Percentiles rank a stretch among this genome's conserved stretches.
These are phyloP conservation scores for Myxozyma nipponensis DNA, from an alignment of 805 yeast species.

Conservation along the genomic window DNA sequence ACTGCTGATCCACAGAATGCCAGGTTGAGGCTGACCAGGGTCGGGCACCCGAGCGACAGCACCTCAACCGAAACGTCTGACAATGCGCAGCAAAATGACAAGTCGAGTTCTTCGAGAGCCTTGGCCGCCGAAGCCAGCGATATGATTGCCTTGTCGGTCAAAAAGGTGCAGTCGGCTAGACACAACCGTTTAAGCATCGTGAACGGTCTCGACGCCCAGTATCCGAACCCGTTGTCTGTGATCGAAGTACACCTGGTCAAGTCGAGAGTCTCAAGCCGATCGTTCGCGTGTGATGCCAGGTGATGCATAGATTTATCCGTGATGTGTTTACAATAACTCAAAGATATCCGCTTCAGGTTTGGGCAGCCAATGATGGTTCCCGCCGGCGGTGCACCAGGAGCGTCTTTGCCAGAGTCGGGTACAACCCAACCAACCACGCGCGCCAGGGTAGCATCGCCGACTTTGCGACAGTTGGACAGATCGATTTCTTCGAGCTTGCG, in stretches of 20 bases:
- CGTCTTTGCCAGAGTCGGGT: conserved; percentile 13
- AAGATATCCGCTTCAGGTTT: conserved; percentile 48
- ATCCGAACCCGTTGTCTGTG: conserved; percentile 67
- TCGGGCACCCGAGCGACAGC: conserved; percentile 61
- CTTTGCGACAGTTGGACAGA: conserved; percentile 68
- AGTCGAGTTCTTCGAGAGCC: conserved; percentile 52
- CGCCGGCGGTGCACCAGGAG: conserved; percentile 14
- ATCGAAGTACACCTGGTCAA: conserved; percentile 74
- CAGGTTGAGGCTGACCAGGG: conserved; percentile 50
- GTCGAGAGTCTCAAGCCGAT: conserved; percentile 53
- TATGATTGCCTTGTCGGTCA: conserved; percentile 61
- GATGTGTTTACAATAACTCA: conserved; percentile 73
- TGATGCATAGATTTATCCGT: conserved; percentile 66
- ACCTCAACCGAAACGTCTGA: conserved; percentile 67
- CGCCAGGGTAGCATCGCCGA: conserved; percentile 65
- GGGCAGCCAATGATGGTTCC: conserved; percentile 52
- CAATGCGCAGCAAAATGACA: conserved; percentile 72
- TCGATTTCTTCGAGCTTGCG: conserved; percentile 56
- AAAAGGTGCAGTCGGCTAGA: conserved; percentile 68
- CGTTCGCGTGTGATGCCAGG: conserved; percentile 56
- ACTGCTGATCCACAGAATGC: conserved; percentile 80
- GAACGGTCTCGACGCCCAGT: conserved; percentile 58
- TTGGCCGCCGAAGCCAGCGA: conserved; percentile 61
- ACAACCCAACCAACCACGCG: conserved; percentile 58
- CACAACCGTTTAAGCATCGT: conserved; percentile 51